Evolutionary conservation across 495 filamentous ascomycete species (phyloP), one percentile per base, ranked within the genome.

Genomic region (Emericellopsis terricola): DNA sequence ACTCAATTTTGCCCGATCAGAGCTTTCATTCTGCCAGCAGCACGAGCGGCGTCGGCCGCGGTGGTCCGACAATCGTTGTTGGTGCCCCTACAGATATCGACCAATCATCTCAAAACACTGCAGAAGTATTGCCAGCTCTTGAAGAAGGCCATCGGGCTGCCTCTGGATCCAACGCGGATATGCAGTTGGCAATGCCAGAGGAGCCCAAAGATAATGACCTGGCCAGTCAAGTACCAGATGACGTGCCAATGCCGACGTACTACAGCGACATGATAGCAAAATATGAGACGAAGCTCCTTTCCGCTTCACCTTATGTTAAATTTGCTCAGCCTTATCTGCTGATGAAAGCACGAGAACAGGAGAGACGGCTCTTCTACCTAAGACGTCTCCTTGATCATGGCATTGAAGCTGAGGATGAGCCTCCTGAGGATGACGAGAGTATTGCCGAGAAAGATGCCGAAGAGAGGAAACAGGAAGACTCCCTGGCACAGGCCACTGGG

Each of bases 221-320:
- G 2, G 17, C 33, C 21, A 61, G 53, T 23, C 59, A 57, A n/a
- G 64, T 89, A 3, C 83, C 83, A 9, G 82, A 89, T 37, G 80
- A 87, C 52, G 63, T 87, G 26, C 84, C 86, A 1, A 80, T 84
- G 66, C 82, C 89, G 16, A 86, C 79, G 2, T 92, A 83, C 41
- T 94, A 94, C 50, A 77, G 81, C 43, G 80, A 94, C 48, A 83
- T 94, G 69, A 83, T 96, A 23, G 76, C 82, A 28, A 84, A 91
- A 45, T 80, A 91, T 47, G 63, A 85, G 41, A 94, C 85, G 2
- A 87, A 81, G 44, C 73, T 99, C 31, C 59, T 99, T n/a, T 96
- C 91, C 6, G 79, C 84, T 1, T 96, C 91, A 1, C 91, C 91
- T 3, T 96, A 92, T 44, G 91, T 96, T 28, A 86, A 80, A 51